Percentiles rank a stretch among this genome's conserved stretches.
Conservation (phyloP, 1,139 yeast genomes). For the Hyphopichia fennica region DNA sequence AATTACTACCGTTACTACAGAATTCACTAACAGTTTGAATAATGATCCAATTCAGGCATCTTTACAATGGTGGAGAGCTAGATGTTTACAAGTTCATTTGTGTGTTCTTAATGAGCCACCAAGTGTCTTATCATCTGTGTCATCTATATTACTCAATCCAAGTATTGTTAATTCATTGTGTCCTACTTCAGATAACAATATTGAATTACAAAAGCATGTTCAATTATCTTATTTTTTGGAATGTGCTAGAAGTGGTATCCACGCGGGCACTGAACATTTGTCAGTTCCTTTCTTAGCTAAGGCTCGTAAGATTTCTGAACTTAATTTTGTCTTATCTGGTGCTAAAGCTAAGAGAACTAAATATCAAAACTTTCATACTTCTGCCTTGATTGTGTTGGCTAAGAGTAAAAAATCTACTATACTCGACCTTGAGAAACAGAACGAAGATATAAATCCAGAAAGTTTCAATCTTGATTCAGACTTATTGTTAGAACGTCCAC, state of each 20-base stretch:
- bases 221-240: conserved; percentile 61
- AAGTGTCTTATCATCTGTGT: conserved; percentile 40
- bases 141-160: conserved; percentile 38
- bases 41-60: conserved; percentile 42
- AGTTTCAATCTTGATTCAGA: conserved; percentile 72
- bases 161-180: conserved; percentile 29
- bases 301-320: conserved; percentile 58
- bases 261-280: conserved; percentile 59
- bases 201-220: conserved; percentile 32
- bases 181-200: conserved; percentile 24
- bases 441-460: conserved; percentile 41
- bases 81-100: conserved; percentile 62
- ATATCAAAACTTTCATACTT: conserved; percentile 67
- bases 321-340: conserved; percentile 75
- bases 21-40: conserved; percentile 12
- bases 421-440: conserved; percentile 14
- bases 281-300: conserved; percentile 50
- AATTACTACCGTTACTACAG: conserved; percentile 19
- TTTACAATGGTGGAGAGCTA: conserved; percentile 70
- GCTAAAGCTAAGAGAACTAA: conserved; percentile 87
- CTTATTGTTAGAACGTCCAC: conserved; percentile 72
- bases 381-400: conserved; percentile 81
- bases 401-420: conserved; percentile 43
- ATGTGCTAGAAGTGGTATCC: conserved; percentile 60
- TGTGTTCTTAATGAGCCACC: conserved; percentile 63